Evolutionary conservation across 305 asterid genomes (phyloP), one percentile per base, ranked within the genome.

Genomic region (Fraxinus nigra): DNA sequence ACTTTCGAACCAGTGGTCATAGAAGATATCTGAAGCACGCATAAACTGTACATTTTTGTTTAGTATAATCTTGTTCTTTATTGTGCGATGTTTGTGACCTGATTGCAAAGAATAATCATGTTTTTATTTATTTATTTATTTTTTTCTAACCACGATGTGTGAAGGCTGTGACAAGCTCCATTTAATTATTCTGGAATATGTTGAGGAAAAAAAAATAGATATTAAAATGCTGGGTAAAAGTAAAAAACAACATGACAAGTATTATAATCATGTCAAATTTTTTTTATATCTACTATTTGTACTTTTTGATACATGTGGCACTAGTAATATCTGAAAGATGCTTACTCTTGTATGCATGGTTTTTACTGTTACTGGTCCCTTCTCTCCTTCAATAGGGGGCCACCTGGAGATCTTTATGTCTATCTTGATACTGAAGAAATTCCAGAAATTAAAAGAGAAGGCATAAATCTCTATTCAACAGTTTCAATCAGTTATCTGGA

Each of bases 381-480:
- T 85, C 75, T 76, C 70, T 78, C 61, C 61, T 82, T 86, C 75
- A 51, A 85, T 86, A 97, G 99, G 84, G 97, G 90, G 61, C 92
- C 89, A 30, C 91, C 99, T 77, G 98, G 99, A 82, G 98, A 97
- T 89, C 98, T 97, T 78, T 97, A 76, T 89, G 99, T 97, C 84
- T 97, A 93, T 87, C 99, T 97, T 85, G 97, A 95, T 79, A 90
- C 95, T 83, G 91, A 89, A 85, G 98, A 95, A 85, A 93, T 95
- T 86, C 92, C 97, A 11, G 99, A 95, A 89, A 97, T 97, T 81
- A 98, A 97, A 90, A 90, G 98, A 88, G 98, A 97, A 82, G 99
- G 98, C 87, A 92, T 94, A 84, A 95, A 97, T 92, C 94, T 97
- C 30, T 82, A 74, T 70, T 97, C 99, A 84, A 87, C 91, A 16